Evolutionary conservation across 208 protist species (phyloP).

Genomic region (Wallacemonas sp.): DNA sequence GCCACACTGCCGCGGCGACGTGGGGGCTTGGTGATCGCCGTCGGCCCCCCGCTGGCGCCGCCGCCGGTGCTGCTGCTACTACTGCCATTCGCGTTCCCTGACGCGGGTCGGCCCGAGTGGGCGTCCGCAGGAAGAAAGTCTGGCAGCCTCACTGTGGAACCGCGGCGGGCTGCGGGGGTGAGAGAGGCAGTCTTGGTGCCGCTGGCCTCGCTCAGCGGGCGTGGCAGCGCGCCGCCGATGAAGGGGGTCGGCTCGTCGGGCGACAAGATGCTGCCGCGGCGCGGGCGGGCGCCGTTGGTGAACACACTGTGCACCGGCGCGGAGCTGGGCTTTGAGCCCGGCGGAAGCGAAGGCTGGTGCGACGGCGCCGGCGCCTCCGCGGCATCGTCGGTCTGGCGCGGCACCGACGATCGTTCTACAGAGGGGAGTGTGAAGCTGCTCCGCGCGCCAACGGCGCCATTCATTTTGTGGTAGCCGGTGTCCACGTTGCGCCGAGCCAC

Average conservation of each 20-base stretch:
- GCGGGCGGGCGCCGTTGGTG: neutral
- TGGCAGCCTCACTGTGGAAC: neutral
- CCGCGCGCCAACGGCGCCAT: conserved; percentile 21
- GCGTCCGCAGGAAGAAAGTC: neutral
- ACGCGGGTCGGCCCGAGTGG: neutral
- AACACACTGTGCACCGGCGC: neutral
- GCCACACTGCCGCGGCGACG: conserved; percentile 8
- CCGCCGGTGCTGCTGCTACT: neutral
- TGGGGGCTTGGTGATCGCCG: neutral
- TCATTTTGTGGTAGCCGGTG: conserved; percentile 27
- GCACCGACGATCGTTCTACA: neutral
- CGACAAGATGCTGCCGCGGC: conserved; percentile 1
- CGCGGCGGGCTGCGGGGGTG: neutral
- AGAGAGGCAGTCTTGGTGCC: too few species aligned
- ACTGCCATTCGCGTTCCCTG: too few species aligned
- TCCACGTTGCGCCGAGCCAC: conserved; percentile 5
- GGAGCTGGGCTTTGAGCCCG: neutral
- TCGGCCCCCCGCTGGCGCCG: neutral
- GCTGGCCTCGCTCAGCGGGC: neutral
- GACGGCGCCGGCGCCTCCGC: neutral
- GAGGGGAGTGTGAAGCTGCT: conserved; percentile 10
- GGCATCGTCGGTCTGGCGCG: neutral
- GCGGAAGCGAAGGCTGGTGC: neutral
- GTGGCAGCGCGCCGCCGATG: neutral
- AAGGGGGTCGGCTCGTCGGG: neutral